Evolutionary conservation across 1,284 basidiomycete species (phyloP), one percentile per base, ranked within the genome.

Genomic region (Ustilago esculenta): DNA sequence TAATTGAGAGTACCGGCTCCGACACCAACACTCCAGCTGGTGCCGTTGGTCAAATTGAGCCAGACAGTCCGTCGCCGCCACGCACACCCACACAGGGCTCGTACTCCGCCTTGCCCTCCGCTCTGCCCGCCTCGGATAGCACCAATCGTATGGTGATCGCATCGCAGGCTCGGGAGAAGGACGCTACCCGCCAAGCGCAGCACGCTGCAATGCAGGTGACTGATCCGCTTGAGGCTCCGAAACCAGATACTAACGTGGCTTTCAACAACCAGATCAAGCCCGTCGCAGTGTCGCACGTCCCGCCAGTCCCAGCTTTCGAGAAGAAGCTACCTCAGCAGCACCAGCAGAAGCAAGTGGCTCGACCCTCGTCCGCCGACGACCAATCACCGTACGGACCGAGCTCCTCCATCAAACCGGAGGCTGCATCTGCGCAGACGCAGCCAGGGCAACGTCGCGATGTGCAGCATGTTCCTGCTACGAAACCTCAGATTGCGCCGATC

Each of bases 231-330:
- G 44, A 64, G 40, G 53, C 49, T 10, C 40, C 60, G 6, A 18
- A 54, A 27, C 32, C 61, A 4, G 61, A 48, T 3, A 15, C 29
- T 11, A 43, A 52, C 39, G 35, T 58, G 3, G 17, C 33, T 20
- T 27, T 30, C 21, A 37, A 29, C 46, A 33, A 48, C 35, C 53
- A 68, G 45, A 73, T 67, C 51, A 63, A 60, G 43, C 75, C 75
- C 2, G 48, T 76, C 15, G 37, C 64, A 5, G 67, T 75, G 5
- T 63, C 63, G 25, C 64, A 72, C 29, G 53, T 75, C 6, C 68
- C 76, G 1, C 74, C 76, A 3, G 51, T 72, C 12, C 73, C 65
- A 4, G 46, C 68, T 5, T 76, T 76, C 23, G 73, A 77, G 39
- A 76, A 76, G 55, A 57, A 63, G 27, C 24, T 50, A 12, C 51